A percentile compares a stretch with the other conserved stretches of the same genome.
Conservation (phyloP, 441 rosid genomes). For the Adansonia gregorii region DNA sequence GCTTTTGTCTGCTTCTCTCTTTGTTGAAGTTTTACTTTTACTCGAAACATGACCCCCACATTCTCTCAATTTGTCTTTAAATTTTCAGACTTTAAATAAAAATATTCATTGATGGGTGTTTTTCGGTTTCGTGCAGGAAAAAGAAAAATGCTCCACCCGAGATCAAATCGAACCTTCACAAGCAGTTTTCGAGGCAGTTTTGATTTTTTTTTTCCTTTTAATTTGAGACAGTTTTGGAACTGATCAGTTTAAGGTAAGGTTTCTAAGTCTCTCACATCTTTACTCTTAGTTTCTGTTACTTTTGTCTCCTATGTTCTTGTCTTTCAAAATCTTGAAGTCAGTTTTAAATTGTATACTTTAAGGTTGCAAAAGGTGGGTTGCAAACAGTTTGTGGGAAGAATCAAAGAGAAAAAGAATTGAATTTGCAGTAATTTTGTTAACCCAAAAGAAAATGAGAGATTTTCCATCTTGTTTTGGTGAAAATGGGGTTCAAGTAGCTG, state of each 20-base stretch:
- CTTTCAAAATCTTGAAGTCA: slow-evolving; percentile 25
- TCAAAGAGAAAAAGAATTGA: slow-evolving; percentile 30
- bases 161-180: slow-evolving; percentile 36
- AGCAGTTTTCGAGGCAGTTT: slow-evolving; percentile 39
- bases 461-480: slow-evolving; percentile 94
- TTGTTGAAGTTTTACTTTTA: slow-evolving; percentile 30
- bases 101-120: slow-evolving; percentile 34
- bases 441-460: slow-evolving; percentile 61
- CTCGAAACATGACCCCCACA: slow-evolving; percentile 29
- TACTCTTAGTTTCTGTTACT: slow-evolving; percentile 23
- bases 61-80: slow-evolving; percentile 50
- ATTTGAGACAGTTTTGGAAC: slow-evolving; percentile 2
- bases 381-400: slow-evolving; percentile 37
- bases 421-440: slow-evolving; percentile 28
- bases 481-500: slow-evolving; percentile 80
- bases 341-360: slow-evolving; percentile 29
- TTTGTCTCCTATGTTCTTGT: background rate
- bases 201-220: slow-evolving; percentile 31
- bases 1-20: slow-evolving; percentile 48
- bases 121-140: slow-evolving; percentile 28
- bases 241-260: slow-evolving; percentile 38
- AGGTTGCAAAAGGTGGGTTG: slow-evolving; percentile 36
- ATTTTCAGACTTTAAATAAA: slow-evolving; percentile 29
- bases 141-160: slow-evolving; percentile 35
- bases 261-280: background rate